Conservation (phyloP, 495 filamentous ascomycete species). For the Ramalina intermedia region DNA sequence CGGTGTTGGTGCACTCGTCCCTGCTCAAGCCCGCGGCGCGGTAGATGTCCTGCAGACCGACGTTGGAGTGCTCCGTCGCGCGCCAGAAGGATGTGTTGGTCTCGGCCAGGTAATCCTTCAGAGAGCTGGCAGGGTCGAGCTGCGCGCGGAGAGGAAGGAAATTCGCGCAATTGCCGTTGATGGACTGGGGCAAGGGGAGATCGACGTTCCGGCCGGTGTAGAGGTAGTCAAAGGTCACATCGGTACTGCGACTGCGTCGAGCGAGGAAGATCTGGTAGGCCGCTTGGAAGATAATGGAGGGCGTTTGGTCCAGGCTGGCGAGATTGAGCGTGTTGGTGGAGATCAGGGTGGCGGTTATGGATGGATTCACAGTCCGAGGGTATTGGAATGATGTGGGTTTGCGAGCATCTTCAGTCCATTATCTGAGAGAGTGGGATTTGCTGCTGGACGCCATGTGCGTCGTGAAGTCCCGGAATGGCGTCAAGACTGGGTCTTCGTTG, state of each 20-base stretch:
- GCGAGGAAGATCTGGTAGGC: constrained; percentile 9
- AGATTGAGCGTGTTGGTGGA: constrained; percentile 2
- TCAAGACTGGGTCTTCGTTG: not conserved
- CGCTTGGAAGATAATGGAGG: constrained; percentile 14
- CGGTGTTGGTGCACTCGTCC: not conserved
- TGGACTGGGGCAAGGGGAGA: constrained; percentile 13
- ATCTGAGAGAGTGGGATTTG: constrained; percentile 1
- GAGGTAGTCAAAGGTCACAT: constrained; percentile 15
- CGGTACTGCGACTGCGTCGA: not conserved
- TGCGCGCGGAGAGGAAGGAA: constrained; percentile 13
- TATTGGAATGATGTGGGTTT: constrained; percentile 3
- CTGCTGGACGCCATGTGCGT: constrained; percentile 2
- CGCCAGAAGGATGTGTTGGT: constrained; percentile 13
- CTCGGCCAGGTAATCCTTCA: not conserved
- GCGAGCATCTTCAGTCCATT: constrained; percentile 5
- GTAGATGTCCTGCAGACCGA: constrained; percentile 13
- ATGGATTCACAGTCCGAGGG: not conserved
- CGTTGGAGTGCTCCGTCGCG: constrained; percentile 10
- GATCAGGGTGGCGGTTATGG: not conserved
- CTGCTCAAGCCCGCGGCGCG: not conserved
- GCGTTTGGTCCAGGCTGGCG: constrained; percentile 1
- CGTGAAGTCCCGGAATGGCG: constrained; percentile 14
- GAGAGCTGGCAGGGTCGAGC: not conserved
- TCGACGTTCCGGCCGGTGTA: constrained; percentile 15
- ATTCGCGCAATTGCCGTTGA: constrained; percentile 16